Evolutionary conservation across 2,329 filamentous ascomycete genomes (phyloP), one percentile per base, ranked within the genome.

Genomic region (Colletotrichum abscissum): DNA sequence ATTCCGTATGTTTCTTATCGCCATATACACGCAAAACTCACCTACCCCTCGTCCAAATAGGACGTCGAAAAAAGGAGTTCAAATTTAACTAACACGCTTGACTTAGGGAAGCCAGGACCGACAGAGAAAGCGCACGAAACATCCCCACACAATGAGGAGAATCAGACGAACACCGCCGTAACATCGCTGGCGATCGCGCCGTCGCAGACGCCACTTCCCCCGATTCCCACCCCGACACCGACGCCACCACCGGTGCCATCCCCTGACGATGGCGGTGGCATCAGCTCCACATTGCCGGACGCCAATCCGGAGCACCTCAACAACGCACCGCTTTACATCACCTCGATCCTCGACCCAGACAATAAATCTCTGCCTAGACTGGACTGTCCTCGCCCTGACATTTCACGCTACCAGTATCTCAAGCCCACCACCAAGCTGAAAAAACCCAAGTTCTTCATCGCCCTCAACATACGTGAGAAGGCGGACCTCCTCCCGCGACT

Each of bases 391-490:
- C 57, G 4, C 46, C 67, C 8, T 62, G 78, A 65, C 80, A 22
- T 24, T 19, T 16, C 63, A 14, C 71, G 71, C 33, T 73, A 83
- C 38, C 67, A 74, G 1, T 49, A 76, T 22, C 22, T 22, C 22
- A 22, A 22, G 22, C 22, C 22, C 22, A 22, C 22, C 22, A 22
- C 22, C 22, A 22, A 22, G 22, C 22, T 22, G 22, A 22, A 22
- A 22, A 22, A 73, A 46, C 75, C 79, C 16, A 77, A 79, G 2
- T 89, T 86, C 77, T 88, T 87, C 78, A 89, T 91, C 72, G 88
- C 88, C 0, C 80, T 91, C 33, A 83, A 91, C 74, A 78, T 91
- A 16, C 83, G 85, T 42, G 78, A 90, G 69, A 82, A 82, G 64
- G 76, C 83, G 2, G 58, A 77, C 0, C 75, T 90, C 3, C 83